These are phyloP conservation scores for Verticillium isaacii DNA, from an alignment of 2,329 filamentous ascomycete genomes.

Conservation along the genomic window DNA sequence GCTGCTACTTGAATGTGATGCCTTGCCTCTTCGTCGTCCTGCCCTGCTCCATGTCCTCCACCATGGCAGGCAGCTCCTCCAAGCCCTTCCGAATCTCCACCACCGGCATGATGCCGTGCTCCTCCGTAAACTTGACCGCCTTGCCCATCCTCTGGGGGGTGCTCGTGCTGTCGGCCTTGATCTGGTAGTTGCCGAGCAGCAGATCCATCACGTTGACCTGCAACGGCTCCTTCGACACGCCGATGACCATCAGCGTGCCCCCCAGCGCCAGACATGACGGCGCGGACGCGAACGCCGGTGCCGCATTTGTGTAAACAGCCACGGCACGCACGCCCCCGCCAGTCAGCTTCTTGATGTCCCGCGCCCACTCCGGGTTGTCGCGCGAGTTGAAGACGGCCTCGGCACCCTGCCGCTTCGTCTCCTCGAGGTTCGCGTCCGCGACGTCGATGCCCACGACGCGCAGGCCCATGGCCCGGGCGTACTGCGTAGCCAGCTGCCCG, in stretches of 20 bases:
- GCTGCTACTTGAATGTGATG: slow-evolving; percentile 23
- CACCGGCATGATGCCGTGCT: slow-evolving; percentile 33
- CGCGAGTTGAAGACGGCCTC: slow-evolving; percentile 37
- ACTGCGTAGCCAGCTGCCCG: slow-evolving; percentile 40
- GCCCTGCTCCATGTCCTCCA: slow-evolving; percentile 30
- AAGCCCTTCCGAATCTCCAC: slow-evolving; percentile 30
- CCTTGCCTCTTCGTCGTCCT: slow-evolving; percentile 29
- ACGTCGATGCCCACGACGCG: slow-evolving; percentile 38
- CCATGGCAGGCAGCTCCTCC: slow-evolving; percentile 31
- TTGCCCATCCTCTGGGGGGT: slow-evolving; percentile 36
- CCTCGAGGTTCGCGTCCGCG: slow-evolving; percentile 33
- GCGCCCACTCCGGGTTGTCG: slow-evolving; percentile 27
- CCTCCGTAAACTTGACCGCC: slow-evolving; percentile 35
- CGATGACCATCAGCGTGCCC: slow-evolving; percentile 36
- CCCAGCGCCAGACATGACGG: slow-evolving; percentile 28
- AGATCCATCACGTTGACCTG: slow-evolving; percentile 32
- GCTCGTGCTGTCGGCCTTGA: slow-evolving; percentile 35
- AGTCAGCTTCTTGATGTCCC: slow-evolving; percentile 34
- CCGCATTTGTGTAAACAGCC: slow-evolving; percentile 33
- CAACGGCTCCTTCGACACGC: slow-evolving; percentile 30
- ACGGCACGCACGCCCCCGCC: slow-evolving; percentile 34
- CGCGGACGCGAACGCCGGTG: slow-evolving; percentile 29
- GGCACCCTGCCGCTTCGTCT: slow-evolving; percentile 32
- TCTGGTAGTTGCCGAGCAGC: slow-evolving; percentile 30
- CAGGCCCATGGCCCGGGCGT: slow-evolving; percentile 38